These are phyloP conservation scores for Clavispora vitiphila DNA, from an alignment of 805 yeast genomes.

Conservation along the genomic window DNA sequence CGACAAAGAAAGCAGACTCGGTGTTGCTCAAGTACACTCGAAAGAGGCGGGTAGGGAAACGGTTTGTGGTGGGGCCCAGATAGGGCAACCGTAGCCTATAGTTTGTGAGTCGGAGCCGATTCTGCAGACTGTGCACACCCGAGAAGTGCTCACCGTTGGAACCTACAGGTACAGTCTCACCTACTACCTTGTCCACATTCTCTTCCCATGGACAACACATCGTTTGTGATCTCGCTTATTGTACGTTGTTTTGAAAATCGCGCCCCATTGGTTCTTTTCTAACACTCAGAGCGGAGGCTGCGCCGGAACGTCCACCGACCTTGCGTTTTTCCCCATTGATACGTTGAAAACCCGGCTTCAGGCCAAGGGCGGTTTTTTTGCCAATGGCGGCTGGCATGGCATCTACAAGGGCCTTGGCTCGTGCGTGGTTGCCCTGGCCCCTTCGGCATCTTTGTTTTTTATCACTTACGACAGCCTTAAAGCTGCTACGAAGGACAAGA, in stretches of 20 bases:
- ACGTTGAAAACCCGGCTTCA: conserved; percentile 92
- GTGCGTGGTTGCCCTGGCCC: conserved; percentile 92
- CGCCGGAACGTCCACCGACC: conserved; percentile 94
- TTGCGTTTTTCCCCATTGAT: conserved; percentile 93
- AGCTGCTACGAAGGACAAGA: conserved; percentile 28
- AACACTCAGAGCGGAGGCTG: conserved; percentile 70
- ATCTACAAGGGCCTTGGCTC: conserved; percentile 91
- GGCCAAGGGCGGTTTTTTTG: conserved; percentile 90
- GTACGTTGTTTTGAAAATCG: conserved; percentile 29
- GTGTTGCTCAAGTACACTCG: conserved; percentile 33
- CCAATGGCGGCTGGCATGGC: conserved; percentile 90
- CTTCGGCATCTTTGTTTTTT: conserved; percentile 46
- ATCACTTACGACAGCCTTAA: conserved; percentile 82
- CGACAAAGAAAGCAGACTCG: conserved; percentile 33
- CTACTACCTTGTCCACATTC: neutral
- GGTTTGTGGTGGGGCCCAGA: conserved; percentile 23
- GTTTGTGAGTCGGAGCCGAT: neutral
- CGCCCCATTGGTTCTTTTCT: too few species aligned
- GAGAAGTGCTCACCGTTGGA: neutral
- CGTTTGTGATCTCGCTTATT: conserved; percentile 28
- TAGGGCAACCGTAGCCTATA: too few species aligned
- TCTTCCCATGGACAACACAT: conserved; percentile 24
- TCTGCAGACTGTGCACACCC: neutral
- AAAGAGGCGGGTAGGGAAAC: conserved; percentile 31
- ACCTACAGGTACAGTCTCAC: neutral